Conservation (phyloP, 2,329 filamentous ascomycete genomes). For the Cephalotrichum gorgonifer region DNA sequence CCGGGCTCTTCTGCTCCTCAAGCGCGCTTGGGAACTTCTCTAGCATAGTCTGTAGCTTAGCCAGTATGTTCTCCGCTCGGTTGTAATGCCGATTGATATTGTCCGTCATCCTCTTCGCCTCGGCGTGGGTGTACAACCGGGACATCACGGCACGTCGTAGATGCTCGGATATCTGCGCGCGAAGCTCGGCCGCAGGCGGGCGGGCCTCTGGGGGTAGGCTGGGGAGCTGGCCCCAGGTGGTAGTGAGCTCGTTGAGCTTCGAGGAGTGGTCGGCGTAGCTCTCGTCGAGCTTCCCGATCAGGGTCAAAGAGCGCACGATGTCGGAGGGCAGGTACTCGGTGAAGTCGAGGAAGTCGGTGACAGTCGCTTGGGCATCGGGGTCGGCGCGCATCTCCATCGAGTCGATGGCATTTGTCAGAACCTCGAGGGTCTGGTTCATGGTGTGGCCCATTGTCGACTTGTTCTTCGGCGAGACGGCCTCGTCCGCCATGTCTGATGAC, state of each 20-base stretch:
- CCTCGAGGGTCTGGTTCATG: constrained; percentile 11
- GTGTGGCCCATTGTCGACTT: constrained; percentile 15
- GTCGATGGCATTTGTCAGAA: constrained; percentile 21
- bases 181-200: constrained; percentile 37
- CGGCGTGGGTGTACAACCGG: constrained; percentile 48
- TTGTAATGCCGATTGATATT: constrained; percentile 53
- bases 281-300: constrained; percentile 55
- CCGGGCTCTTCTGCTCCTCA: constrained; percentile 41
- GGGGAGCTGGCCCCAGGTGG: constrained; percentile 45
- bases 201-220: constrained; percentile 33
- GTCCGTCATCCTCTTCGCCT: constrained; percentile 53
- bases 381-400: constrained; percentile 44
- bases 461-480: constrained; percentile 24
- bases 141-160: constrained; percentile 44
- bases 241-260: constrained; percentile 45
- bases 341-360: constrained; percentile 60
- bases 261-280: constrained; percentile 45
- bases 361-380: constrained; percentile 58
- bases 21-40: constrained; percentile 46
- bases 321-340: constrained; percentile 61
- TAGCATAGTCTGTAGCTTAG: constrained; percentile 49
- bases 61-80: constrained; percentile 46
- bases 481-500: constrained; percentile 10
- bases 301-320: constrained; percentile 52
- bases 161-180: constrained; percentile 49